Evolutionary conservation across 805 yeast species (phyloP).

Genomic region (Metschnikowia proteae): DNA sequence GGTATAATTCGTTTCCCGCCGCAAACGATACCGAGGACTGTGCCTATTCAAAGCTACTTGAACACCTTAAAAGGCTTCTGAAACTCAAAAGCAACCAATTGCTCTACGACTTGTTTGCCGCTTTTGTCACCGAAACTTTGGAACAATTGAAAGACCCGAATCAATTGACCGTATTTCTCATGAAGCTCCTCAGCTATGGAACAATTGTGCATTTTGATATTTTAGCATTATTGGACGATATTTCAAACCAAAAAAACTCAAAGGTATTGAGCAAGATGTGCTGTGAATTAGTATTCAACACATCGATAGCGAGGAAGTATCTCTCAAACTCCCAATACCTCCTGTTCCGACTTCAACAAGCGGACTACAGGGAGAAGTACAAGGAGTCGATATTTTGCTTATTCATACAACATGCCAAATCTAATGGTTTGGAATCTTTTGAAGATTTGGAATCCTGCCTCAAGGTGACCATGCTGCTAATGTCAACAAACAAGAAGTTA

Average conservation of each 20-base stretch:
- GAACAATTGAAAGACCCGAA: not conserved
- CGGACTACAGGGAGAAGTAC: conserved; percentile 13
- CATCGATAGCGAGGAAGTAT: conserved; percentile 2
- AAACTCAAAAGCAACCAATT: conserved; percentile 3
- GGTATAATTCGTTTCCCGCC: conserved; percentile 4
- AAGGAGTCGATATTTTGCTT: conserved; percentile 12
- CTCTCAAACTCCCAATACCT: conserved; percentile 13
- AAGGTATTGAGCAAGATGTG: not conserved
- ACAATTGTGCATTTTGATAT: conserved; percentile 16
- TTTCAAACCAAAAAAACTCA: not conserved
- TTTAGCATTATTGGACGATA: conserved; percentile 11
- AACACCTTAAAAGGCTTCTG: conserved; percentile 2
- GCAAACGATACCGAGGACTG: conserved; percentile 14
- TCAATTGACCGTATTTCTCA: conserved; percentile 11
- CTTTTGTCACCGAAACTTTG: conserved; percentile 5
- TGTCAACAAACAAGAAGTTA: conserved; percentile 3
- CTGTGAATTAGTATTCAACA: conserved; percentile 6
- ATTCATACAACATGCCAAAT: conserved; percentile 14
- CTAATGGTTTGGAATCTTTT: not conserved
- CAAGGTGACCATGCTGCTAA: conserved; percentile 1
- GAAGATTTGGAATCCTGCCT: not conserved
- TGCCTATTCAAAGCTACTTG: conserved; percentile 17
- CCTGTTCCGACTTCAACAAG: conserved; percentile 14
- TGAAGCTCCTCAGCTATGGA: conserved; percentile 18
- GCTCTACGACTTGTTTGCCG: conserved; percentile 4